These are phyloP conservation scores for Tolypocladium inflatum DNA, from an alignment of 2,329 filamentous ascomycete species.

Conservation along the genomic window DNA sequence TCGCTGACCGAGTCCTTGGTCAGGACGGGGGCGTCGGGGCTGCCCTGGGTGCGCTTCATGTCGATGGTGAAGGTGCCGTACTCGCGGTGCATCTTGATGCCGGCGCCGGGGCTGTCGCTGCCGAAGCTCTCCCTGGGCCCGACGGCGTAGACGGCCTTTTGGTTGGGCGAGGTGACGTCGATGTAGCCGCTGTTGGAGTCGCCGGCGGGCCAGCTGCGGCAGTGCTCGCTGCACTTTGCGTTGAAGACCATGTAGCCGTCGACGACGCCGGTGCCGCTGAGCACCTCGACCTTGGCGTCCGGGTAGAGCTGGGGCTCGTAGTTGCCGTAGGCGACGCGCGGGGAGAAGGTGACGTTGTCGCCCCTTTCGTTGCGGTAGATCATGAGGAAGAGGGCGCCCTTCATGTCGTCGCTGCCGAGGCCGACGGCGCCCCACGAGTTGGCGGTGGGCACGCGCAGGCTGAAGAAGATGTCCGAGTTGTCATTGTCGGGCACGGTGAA, in stretches of 20 bases:
- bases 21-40: slow-evolving; percentile 30
- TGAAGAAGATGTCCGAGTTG: slow-evolving; percentile 42
- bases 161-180: slow-evolving; percentile 35
- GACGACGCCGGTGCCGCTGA: slow-evolving; percentile 37
- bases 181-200: slow-evolving; percentile 29
- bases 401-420: slow-evolving; percentile 42
- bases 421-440: slow-evolving; percentile 46
- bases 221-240: slow-evolving; percentile 40
- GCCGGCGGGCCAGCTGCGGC: slow-evolving; percentile 35
- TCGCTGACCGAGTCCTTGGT: slow-evolving; percentile 20
- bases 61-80: slow-evolving; percentile 49
- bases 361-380: slow-evolving; percentile 38
- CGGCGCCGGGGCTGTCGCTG: slow-evolving; percentile 31
- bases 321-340: slow-evolving; percentile 39
- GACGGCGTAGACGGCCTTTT: slow-evolving; percentile 46
- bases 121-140: slow-evolving; percentile 36
- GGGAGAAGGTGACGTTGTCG: slow-evolving; percentile 45
- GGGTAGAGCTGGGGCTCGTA: slow-evolving; percentile 40
- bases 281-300: slow-evolving; percentile 31
- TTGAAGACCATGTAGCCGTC: slow-evolving; percentile 38
- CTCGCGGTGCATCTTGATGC: slow-evolving; percentile 40
- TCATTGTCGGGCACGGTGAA: slow-evolving; percentile 37
- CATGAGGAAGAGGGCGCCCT: slow-evolving; percentile 42
- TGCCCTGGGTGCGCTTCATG: slow-evolving; percentile 39
- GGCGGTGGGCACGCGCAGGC: slow-evolving; percentile 34